A percentile compares a stretch with the other conserved stretches of the same genome.
phyloP scores from a whole-genome alignment of 371 early-diverging fungal genomes.

The Mortierella sp. region DNA sequence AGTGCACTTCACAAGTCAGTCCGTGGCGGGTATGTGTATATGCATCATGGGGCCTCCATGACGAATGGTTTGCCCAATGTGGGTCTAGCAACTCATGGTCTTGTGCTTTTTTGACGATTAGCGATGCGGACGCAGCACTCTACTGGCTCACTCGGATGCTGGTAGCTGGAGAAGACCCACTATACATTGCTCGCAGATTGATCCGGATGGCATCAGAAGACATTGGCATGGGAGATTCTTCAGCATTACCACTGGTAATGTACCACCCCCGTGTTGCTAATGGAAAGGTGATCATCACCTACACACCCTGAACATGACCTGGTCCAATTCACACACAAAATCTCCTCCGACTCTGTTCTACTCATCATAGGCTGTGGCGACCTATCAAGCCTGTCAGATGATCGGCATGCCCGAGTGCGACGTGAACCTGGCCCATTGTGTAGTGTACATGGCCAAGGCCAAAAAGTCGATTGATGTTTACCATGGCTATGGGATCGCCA shows the following conservation, averaged over 20 bases:
- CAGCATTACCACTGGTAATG: slow-evolving; percentile 73
- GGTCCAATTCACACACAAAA: too few relatives aligned
- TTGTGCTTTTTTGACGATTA: slow-evolving; percentile 6
- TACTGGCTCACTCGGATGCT: slow-evolving; percentile 94
- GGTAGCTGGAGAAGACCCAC: slow-evolving; percentile 89
- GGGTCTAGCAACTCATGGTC: too few relatives aligned
- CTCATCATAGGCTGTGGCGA: slow-evolving; percentile 69
- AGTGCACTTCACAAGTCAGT: slow-evolving; percentile 90
- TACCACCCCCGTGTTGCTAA: too few relatives aligned
- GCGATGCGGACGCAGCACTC: slow-evolving; percentile 79
- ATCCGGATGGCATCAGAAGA: slow-evolving; percentile 90
- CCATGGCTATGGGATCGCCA: slow-evolving; percentile 73
- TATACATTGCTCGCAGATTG: slow-evolving; percentile 75
- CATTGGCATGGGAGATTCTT: slow-evolving; percentile 86
- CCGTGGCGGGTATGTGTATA: slow-evolving; percentile 69
- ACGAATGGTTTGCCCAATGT: background rate
- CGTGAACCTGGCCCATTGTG: slow-evolving; percentile 83
- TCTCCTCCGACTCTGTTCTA: background rate
- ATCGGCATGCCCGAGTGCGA: slow-evolving; percentile 96
- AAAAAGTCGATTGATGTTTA: slow-evolving; percentile 86
- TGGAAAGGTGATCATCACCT: too few relatives aligned
- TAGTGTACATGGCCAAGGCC: slow-evolving; percentile 80
- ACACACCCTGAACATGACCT: too few relatives aligned
- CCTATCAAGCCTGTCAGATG: slow-evolving; percentile 84
- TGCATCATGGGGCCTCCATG: too few relatives aligned